Conservation (phyloP, 2,329 filamentous ascomycete genomes). For the Diplodia seriata region DNA sequence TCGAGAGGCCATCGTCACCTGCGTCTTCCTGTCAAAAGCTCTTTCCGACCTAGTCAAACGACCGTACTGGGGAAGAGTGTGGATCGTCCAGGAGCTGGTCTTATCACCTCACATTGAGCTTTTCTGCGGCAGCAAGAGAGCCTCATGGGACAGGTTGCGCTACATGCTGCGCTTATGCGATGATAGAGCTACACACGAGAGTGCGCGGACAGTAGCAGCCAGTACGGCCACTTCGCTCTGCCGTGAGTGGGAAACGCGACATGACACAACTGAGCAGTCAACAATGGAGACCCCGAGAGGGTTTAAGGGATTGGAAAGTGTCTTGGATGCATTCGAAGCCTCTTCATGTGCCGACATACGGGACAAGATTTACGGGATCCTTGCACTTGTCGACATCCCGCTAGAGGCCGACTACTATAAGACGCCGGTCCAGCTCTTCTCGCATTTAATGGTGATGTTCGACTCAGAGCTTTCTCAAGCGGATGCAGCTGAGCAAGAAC, state of each 20-base stretch:
- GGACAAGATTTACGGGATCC: background rate
- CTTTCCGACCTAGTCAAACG: background rate
- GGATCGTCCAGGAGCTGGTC: background rate
- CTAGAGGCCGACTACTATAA: background rate
- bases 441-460: background rate
- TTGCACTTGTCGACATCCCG: background rate
- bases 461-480: background rate
- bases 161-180: background rate
- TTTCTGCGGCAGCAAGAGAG: background rate
- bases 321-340: background rate
- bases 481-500: background rate
- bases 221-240: too few relatives aligned
- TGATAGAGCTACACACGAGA: background rate
- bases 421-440: background rate
- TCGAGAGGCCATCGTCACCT: background rate
- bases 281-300: background rate
- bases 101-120: constrained; percentile 32
- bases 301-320: background rate
- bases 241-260: too few relatives aligned
- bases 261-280: background rate
- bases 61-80: background rate
- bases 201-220: background rate
- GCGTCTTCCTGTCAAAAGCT: background rate
- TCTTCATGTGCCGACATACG: background rate
- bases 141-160: too few relatives aligned